Base-by-base conservation (phyloP, 116 monocot genomes). In the Posidonia oceanica region DNA sequence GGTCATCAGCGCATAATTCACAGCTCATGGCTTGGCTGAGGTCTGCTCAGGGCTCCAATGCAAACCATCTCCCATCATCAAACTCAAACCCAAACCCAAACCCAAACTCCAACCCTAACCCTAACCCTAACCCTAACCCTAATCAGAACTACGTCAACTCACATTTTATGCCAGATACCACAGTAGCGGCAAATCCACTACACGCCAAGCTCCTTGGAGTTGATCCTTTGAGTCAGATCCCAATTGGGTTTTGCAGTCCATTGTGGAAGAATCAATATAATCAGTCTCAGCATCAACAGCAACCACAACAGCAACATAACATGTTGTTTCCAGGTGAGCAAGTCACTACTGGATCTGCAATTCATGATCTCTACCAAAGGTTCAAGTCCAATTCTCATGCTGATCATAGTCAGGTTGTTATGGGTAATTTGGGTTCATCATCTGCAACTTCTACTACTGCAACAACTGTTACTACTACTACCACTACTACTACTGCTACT, bases 21-120 rank as follows among this genome's bases (percentile, higher is more conserved):
- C 80, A 87, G 12, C 76, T 83, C 5, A 54, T 83, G 66, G 52
- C 80, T 7, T 38, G 83, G 20, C 63, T 83, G 21, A 77, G 83
- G 58, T 48, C 7, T 0, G 48, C 48, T 10, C 48, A 48, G 48
- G 48, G 11, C 12, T 48, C 48, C 48, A 48, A 48, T 48, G 48
- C 48, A 7, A 6, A 48, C 48, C 48, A 29, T 29, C 29, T 29
- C 12, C 42, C 42, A 3, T 8, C 7, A 5, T 8, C 4, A 1
- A 5, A 42, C 42, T 3, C 42, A 4, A 42, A 5, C 42, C 42
- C 42, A 29, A 29, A 29, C 12, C 42, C 42, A 42, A 4, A 8
- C 8, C 42, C 4, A 42, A 5, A 42, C 42, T 3, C 42, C 0
- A 42, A 5, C 42, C 42, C 42, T 2, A 42, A 42, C 8, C 42